Evolutionary conservation across 2,329 filamentous ascomycete species (phyloP).

Genomic region (Aschersonia sp.): DNA sequence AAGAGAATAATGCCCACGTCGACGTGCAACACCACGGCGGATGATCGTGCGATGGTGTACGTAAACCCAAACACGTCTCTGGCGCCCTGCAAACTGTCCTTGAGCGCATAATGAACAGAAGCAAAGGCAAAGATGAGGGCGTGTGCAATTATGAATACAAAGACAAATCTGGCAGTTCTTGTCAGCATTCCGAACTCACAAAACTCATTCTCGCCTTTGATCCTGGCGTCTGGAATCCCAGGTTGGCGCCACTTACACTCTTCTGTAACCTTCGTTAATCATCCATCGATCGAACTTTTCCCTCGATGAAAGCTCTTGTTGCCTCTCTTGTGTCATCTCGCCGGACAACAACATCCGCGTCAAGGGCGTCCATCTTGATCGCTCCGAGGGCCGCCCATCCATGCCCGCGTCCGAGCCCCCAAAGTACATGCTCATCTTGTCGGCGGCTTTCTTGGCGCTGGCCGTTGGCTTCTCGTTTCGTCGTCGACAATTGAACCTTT

Average conservation of each 20-base stretch:
- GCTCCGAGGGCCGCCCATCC: constrained; percentile 37
- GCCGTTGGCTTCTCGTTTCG: not conserved
- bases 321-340: constrained; percentile 62
- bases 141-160: constrained; percentile 59
- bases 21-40: constrained; percentile 66
- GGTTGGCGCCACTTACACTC: constrained; percentile 43
- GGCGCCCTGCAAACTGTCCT: constrained; percentile 55
- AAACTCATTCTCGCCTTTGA: too few species aligned
- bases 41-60: constrained; percentile 61
- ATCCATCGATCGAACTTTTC: constrained; percentile 77
- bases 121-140: constrained; percentile 66
- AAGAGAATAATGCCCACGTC: constrained; percentile 69
- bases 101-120: constrained; percentile 65
- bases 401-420: not conserved
- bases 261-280: constrained; percentile 74
- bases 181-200: not conserved
- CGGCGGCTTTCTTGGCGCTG: not conserved
- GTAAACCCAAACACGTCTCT: constrained; percentile 59
- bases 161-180: constrained; percentile 46
- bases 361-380: constrained; percentile 69
- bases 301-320: constrained; percentile 50
- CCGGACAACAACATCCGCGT: constrained; percentile 72
- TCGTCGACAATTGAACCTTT: not conserved
- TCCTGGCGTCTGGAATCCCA: too few species aligned
- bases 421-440: not conserved